These are phyloP conservation scores for Phtheirospermum japonicum DNA, from an alignment of 257 asterid genomes.

Conservation along the genomic window DNA sequence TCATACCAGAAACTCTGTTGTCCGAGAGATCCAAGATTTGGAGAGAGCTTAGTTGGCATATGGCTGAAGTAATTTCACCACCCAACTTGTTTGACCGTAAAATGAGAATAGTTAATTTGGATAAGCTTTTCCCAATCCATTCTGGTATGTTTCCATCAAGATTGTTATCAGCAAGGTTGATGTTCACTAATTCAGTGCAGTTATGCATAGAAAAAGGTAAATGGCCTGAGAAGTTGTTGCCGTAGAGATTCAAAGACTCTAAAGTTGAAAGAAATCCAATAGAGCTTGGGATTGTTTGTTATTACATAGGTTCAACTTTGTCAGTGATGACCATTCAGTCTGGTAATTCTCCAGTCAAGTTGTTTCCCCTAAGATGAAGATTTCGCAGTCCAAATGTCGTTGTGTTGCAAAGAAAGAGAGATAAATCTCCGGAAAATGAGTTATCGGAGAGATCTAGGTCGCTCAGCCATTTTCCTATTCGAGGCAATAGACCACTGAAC, in stretches of 20 bases:
- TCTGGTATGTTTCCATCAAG: background rate
- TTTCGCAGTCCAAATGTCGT: background rate
- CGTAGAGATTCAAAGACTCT: background rate
- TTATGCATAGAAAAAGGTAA: background rate
- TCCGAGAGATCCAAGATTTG: background rate
- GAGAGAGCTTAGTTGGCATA: slow-evolving; percentile 1
- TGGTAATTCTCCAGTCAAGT: background rate
- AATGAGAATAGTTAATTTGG: background rate
- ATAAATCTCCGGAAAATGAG: background rate
- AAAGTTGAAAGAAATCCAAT: background rate
- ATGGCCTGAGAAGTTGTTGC: background rate
- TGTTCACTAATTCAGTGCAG: background rate
- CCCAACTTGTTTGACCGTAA: slow-evolving; percentile 2
- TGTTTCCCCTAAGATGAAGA: background rate
- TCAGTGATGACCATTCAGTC: background rate
- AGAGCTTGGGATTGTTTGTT: background rate
- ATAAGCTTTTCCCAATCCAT: background rate
- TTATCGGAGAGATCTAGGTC: background rate
- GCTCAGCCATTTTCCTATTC: background rate
- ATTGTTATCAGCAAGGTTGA: background rate
- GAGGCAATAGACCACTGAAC: background rate
- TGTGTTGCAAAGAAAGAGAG: background rate
- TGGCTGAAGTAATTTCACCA: background rate
- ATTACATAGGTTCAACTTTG: background rate
- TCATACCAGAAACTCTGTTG: background rate